Conservation (phyloP, 2,329 filamentous ascomycete genomes). For the Phoma sp. region DNA sequence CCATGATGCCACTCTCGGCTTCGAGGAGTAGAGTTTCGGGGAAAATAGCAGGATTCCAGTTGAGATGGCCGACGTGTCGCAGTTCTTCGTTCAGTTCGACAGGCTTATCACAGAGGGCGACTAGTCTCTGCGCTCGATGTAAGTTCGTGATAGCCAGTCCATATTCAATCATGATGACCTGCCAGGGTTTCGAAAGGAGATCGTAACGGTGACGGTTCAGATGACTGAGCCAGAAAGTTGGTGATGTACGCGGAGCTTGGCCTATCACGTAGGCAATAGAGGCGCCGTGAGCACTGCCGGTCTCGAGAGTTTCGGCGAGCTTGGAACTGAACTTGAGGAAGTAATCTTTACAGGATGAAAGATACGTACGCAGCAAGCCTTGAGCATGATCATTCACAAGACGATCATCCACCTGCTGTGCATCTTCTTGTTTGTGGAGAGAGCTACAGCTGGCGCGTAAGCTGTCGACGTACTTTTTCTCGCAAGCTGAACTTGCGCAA, state of each 20-base stretch:
- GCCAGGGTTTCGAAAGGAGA: constrained; percentile 29
- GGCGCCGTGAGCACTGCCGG: background rate
- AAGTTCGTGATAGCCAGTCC: constrained; percentile 34
- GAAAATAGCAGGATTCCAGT: constrained; percentile 59
- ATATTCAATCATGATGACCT: constrained; percentile 30
- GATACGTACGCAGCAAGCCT: constrained; percentile 14
- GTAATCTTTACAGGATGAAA: constrained; percentile 20
- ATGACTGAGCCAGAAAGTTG: constrained; percentile 34
- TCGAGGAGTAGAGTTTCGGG: constrained; percentile 71
- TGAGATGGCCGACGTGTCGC: constrained; percentile 59
- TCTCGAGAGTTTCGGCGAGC: constrained; percentile 4
- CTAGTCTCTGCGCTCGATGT: constrained; percentile 39
- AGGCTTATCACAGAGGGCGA: constrained; percentile 17
- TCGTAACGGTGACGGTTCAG: constrained; percentile 28
- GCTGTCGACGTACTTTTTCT: constrained; percentile 28
- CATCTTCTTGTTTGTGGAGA: constrained; percentile 9
- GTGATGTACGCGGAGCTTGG: constrained; percentile 28
- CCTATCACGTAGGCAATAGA: constrained; percentile 6
- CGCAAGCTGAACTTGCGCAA: constrained; percentile 21
- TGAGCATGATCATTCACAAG: background rate
- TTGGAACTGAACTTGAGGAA: constrained; percentile 11
- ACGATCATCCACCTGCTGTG: background rate
- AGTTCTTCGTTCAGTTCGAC: constrained; percentile 45
- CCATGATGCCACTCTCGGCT: constrained; percentile 66
- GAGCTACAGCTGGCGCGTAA: constrained; percentile 28